A percentile compares a stretch with the other conserved stretches of the same genome.
Conservation (phyloP, 495 filamentous ascomycete genomes). For the Chaetomidium leptoderma region DNA sequence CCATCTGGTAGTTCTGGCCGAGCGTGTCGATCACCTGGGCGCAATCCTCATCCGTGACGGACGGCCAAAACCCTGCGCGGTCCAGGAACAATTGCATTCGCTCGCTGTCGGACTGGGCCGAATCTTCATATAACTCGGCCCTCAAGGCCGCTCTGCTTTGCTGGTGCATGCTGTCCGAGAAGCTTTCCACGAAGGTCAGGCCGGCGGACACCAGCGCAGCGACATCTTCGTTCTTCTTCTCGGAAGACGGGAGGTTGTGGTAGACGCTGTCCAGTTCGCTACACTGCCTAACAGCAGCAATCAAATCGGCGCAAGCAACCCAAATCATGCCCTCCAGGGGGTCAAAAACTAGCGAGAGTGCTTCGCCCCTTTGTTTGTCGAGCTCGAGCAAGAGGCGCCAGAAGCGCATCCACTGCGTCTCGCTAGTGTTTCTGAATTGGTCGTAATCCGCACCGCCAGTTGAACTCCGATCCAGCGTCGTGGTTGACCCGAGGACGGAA, state of each 20-base stretch:
- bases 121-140: slow-evolving; percentile 65
- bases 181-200: slow-evolving; percentile 54
- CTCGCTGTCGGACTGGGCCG: slow-evolving; percentile 59
- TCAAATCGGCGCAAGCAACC: slow-evolving; percentile 72
- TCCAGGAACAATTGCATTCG: slow-evolving; percentile 69
- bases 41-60: slow-evolving; percentile 67
- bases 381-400: slow-evolving; percentile 81
- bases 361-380: slow-evolving; percentile 76
- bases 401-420: slow-evolving; percentile 85
- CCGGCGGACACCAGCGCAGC: slow-evolving; percentile 55
- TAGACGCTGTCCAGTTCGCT: slow-evolving; percentile 68
- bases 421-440: slow-evolving; percentile 62
- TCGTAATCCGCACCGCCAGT: slow-evolving; percentile 67
- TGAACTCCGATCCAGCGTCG: slow-evolving; percentile 54
- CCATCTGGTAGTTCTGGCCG: slow-evolving; percentile 52
- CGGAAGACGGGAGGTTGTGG: slow-evolving; percentile 48
- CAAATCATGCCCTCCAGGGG: slow-evolving; percentile 66
- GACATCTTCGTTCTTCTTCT: slow-evolving; percentile 34
- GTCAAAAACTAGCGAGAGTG: slow-evolving; percentile 72
- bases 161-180: slow-evolving; percentile 59
- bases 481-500: slow-evolving; percentile 60
- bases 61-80: slow-evolving; percentile 63
- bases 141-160: slow-evolving; percentile 56
- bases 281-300: slow-evolving; percentile 73
- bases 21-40: slow-evolving; percentile 50